Evolutionary conservation across 1,139 yeast species (phyloP), one percentile per base, ranked within the genome.

Genomic region (Candida sanyaensis): DNA sequence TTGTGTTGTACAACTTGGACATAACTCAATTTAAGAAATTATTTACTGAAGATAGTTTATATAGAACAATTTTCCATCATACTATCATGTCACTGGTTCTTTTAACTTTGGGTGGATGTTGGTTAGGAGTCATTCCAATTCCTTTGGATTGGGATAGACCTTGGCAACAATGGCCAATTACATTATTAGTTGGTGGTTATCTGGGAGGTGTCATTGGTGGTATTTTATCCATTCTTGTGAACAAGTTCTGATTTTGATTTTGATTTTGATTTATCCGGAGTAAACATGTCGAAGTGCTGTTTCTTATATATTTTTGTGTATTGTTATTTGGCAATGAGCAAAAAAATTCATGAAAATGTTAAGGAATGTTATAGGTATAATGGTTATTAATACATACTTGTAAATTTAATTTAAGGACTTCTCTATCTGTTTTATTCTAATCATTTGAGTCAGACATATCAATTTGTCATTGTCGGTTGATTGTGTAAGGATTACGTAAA

Each of bases 161-260:
- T 28, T 93, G 99, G 99, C 99, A 93, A 66, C 79, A 76, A 50
- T 93, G 97, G 96, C 99, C 99, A n/a, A 80, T 90, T 49, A 92
- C 98, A 1, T 77, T 92, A 44, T 71, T 92, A 26, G 74, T 80
- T n/a, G 98, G 98, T 1, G 85, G 83, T 0, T 90, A 89, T 60
- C 28, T 75, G 1, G 98, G 97, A 13, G 80, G 84, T 2, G 74
- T 83, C 27, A 56, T 79, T 4, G 97, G 96, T 2, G 60, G 66
- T 2, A 21, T 68, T 4, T 38, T 65, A 5, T 56, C 61, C 24
- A 46, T 62, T 9, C 28, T 50, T 9, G 49, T 51, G 0, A 33
- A 42, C 29, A 36, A 23, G 13, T 36, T 36, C 17, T 36, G 17
- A 12, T 24, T 7, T 7, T 24, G 6, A 7, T 5, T 6, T 26